These are phyloP conservation scores for Tetragonia tetragonoides DNA, from an alignment of 148 eudicot genomes.

Conservation along the genomic window DNA sequence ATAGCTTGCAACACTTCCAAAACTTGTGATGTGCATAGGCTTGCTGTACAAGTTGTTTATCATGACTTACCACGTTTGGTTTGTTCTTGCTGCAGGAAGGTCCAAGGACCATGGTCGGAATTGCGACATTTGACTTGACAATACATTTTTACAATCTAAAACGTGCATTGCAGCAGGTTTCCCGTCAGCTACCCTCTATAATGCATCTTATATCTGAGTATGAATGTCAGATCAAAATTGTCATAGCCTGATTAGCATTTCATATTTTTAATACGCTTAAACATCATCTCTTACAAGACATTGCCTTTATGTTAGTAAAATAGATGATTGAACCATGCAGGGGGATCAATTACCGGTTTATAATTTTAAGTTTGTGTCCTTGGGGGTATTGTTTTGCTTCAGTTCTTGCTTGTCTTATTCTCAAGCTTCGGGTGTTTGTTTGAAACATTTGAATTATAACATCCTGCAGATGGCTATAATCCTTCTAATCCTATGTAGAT, in stretches of 20 bases:
- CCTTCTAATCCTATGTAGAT: neutral
- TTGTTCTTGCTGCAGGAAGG: conserved; percentile 63
- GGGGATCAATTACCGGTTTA: neutral
- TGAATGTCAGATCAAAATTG: neutral
- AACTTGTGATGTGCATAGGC: neutral
- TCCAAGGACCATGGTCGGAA: conserved; percentile 90
- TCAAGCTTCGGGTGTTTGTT: neutral
- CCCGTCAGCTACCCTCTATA: neutral
- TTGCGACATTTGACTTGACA: conserved; percentile 95
- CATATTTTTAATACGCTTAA: neutral
- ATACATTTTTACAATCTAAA: conserved; percentile 95
- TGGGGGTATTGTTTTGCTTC: neutral
- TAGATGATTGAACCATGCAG: neutral
- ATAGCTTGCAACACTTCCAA: too few relatives aligned
- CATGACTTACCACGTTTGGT: neutral
- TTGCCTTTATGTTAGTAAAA: neutral
- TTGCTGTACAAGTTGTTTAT: neutral
- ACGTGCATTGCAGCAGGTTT: conserved; percentile 94
- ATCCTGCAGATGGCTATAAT: neutral
- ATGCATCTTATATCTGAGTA: neutral
- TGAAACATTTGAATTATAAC: neutral
- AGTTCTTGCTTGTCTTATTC: neutral
- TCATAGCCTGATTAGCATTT: neutral
- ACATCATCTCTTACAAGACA: neutral
- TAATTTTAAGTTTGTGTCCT: neutral